Evolutionary conservation across 768 basidiomycete species (phyloP).

Genomic region (Pisolithus microcarpus): DNA sequence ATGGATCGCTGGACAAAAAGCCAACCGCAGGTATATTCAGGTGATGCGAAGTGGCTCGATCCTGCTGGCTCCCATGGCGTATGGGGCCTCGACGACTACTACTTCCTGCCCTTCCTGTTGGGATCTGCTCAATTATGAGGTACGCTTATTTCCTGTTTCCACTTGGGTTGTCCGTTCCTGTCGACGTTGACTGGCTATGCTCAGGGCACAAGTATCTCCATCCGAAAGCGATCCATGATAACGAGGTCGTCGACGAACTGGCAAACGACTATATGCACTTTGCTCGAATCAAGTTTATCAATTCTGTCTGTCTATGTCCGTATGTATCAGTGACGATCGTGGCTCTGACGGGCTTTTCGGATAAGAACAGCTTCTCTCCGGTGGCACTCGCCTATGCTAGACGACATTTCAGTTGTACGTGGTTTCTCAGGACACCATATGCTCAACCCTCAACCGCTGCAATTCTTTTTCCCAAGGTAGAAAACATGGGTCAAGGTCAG

Average conservation of each 20-base stretch:
- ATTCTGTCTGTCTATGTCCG: constrained; percentile 50
- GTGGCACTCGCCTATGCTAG: constrained; percentile 99
- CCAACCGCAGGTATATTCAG: constrained; percentile 52
- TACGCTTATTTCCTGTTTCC: too few relatives aligned
- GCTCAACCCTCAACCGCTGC: too few relatives aligned
- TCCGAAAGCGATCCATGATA: too few relatives aligned
- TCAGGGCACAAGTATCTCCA: too few relatives aligned
- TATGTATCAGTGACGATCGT: background rate
- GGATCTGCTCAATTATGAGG: too few relatives aligned
- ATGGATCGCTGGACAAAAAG: background rate
- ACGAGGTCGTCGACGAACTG: constrained; percentile 93
- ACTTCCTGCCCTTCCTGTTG: too few relatives aligned
- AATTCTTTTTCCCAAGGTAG: constrained; percentile 36
- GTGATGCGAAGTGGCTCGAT: constrained; percentile 92
- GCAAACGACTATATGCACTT: constrained; percentile 93
- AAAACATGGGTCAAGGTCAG: constrained; percentile 98
- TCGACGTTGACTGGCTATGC: too few relatives aligned
- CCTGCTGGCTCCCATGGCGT: constrained; percentile 98
- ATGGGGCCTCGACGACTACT: too few relatives aligned
- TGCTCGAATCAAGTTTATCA: constrained; percentile 92
- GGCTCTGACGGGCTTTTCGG: constrained; percentile 30
- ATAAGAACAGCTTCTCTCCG: constrained; percentile 92
- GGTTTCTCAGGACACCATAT: background rate
- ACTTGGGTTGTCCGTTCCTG: too few relatives aligned
- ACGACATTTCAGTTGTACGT: constrained; percentile 84